Percentiles rank a stretch among this genome's conserved stretches.
Evolutionary conservation across 192 early-diverging fungal species (phyloP).

Genomic region (Allomyces macrogynus): DNA sequence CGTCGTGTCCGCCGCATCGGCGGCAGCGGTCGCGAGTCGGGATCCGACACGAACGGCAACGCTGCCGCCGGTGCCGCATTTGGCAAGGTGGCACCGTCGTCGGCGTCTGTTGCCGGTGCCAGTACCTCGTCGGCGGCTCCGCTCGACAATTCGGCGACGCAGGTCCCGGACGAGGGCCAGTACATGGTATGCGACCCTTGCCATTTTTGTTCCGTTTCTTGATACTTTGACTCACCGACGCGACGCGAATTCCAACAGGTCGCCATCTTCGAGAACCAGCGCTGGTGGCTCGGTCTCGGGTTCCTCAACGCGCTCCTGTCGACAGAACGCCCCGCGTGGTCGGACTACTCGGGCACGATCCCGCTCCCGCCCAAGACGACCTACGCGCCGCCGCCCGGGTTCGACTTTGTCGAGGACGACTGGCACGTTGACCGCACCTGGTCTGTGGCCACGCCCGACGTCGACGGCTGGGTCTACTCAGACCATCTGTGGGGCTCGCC

Average conservation of each 20-base stretch:
- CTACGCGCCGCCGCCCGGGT: slow-evolving; percentile 31
- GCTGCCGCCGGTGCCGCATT: no score
- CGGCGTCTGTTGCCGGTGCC: no score
- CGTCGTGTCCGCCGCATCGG: no score
- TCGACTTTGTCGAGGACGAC: slow-evolving; percentile 30
- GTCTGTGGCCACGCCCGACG: slow-evolving; percentile 22
- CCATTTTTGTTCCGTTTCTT: no score
- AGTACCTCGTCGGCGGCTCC: no score
- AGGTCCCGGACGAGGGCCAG: slow-evolving; percentile 3
- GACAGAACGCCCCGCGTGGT: slow-evolving; percentile 42
- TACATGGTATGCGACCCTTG: slow-evolving; percentile 3
- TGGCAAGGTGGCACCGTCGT: neutral
- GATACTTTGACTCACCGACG: no score
- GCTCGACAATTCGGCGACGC: slow-evolving; percentile 13
- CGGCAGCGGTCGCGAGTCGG: no score
- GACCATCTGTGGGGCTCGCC: slow-evolving; percentile 45
- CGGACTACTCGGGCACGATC: slow-evolving; percentile 35
- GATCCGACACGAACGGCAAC: no score
- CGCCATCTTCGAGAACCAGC: slow-evolving; percentile 47
- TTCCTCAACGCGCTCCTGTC: slow-evolving; percentile 44
- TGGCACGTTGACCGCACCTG: slow-evolving; percentile 34
- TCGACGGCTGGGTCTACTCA: slow-evolving; percentile 44
- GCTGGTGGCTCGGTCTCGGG: slow-evolving; percentile 58
- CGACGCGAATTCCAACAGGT: slow-evolving; percentile 1
- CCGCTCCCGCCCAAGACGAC: slow-evolving; percentile 24